Evolutionary conservation across 768 basidiomycete genomes (phyloP).

Genomic region (Dacryopinax primogenitus): DNA sequence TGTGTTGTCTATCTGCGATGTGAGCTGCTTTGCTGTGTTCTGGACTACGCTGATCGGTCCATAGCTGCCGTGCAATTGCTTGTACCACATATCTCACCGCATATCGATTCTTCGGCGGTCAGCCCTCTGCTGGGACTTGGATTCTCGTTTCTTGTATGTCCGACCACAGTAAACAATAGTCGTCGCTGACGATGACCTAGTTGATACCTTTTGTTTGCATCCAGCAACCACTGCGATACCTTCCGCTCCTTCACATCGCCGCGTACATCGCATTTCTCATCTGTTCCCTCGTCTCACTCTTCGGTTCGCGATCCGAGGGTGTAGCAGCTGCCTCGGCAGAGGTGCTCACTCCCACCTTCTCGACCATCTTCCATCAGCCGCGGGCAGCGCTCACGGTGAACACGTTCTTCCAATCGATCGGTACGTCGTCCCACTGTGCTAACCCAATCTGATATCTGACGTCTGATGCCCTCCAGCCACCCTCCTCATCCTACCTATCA

Average conservation of each 20-base stretch:
- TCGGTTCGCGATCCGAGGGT: neutral
- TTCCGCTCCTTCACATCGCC: neutral
- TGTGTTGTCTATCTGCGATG: neutral
- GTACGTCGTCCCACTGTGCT: neutral
- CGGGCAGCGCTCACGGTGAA: neutral
- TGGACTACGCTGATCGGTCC: neutral
- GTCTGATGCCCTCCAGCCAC: neutral
- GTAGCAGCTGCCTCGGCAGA: neutral
- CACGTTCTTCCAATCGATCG: neutral
- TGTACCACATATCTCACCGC: neutral
- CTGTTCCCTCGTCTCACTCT: neutral
- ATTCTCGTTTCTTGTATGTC: neutral
- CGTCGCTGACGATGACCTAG: neutral
- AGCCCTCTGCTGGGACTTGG: neutral
- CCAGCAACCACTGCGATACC: neutral
- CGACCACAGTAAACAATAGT: neutral
- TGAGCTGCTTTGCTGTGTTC: neutral
- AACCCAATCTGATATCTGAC: neutral
- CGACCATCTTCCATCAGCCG: neutral
- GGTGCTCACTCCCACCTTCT: neutral
- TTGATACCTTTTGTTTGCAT: neutral
- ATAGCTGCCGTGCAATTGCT: conserved; percentile 1
- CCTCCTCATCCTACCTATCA: neutral
- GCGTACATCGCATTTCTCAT: neutral
- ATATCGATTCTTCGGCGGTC: neutral